A percentile compares a stretch with the other conserved stretches of the same genome.
Conservation (phyloP, 2,329 filamentous ascomycete genomes). For the Westerdykella sp. region DNA sequence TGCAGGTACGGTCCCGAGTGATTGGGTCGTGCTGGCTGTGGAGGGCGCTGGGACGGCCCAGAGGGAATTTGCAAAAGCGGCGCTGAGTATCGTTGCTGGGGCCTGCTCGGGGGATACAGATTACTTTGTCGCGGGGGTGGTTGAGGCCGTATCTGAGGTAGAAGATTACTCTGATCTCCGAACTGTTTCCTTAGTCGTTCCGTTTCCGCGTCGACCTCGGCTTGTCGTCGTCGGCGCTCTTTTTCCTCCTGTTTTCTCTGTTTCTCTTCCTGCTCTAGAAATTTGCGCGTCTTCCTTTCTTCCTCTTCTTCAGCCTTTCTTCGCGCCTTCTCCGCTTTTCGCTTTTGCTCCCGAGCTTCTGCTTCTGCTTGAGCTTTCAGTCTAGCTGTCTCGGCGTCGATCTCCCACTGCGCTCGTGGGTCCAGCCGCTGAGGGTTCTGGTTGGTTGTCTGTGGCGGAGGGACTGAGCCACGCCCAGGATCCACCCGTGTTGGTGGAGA, state of each 20-base stretch:
- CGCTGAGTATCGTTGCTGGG: conserved; percentile 8
- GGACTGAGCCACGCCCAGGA: conserved; percentile 24
- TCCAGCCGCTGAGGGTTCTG: conserved; percentile 32
- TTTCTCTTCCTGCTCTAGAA: conserved; percentile 39
- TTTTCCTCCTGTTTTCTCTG: conserved; percentile 61
- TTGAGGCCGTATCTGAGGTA: conserved; percentile 15
- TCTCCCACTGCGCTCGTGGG: conserved; percentile 48
- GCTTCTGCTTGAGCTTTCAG: conserved; percentile 40
- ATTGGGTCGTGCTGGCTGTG: conserved; percentile 6
- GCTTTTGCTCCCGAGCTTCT: conserved; percentile 45
- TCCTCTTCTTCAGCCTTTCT: conserved; percentile 54
- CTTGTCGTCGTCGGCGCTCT: conserved; percentile 50
- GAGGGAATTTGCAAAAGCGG: conserved; percentile 7
- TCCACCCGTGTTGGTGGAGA: conserved; percentile 9
- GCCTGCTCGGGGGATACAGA: conserved; percentile 7
- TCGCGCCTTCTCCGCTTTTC: conserved; percentile 43
- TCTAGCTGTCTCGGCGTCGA: conserved; percentile 46
- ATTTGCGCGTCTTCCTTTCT: conserved; percentile 35
- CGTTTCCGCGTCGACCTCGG: conserved; percentile 64
- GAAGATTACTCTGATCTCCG: conserved; percentile 42
- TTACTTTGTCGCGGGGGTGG: conserved; percentile 13
- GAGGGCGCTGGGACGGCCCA: conserved; percentile 11
- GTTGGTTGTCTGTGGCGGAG: conserved; percentile 20
- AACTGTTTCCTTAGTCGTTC: conserved; percentile 64
- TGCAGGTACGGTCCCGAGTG: conserved; percentile 28